Evolutionary conservation across 75 land plant species (phyloP).

Genomic region (Isoetes taiwanensis): DNA sequence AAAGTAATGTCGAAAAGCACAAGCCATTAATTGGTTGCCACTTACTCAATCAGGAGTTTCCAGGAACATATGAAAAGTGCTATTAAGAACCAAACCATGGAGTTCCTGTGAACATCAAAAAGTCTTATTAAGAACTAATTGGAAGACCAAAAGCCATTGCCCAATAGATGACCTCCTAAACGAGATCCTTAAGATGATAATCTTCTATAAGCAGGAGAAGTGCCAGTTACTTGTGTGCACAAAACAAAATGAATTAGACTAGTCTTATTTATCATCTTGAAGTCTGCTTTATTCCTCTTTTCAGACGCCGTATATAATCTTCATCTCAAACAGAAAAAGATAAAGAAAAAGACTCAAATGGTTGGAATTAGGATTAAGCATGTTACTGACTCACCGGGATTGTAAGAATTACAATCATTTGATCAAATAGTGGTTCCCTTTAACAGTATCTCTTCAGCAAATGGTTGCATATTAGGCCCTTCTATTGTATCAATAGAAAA

Average conservation of each 20-base stretch:
- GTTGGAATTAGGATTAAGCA: neutral
- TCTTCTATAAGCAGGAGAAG: neutral
- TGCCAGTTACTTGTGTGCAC: neutral
- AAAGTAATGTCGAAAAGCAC: neutral
- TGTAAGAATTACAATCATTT: constrained; percentile 77
- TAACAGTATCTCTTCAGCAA: constrained; percentile 34
- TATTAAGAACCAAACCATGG: too few species aligned
- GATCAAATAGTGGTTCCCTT: constrained; percentile 87
- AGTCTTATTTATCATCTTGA: neutral
- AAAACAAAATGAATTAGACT: neutral
- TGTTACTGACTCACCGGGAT: constrained; percentile 81
- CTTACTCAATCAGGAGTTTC: too few species aligned
- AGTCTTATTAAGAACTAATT: constrained; percentile 3
- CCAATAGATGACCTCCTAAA: neutral
- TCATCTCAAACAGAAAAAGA: too few species aligned
- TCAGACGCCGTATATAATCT: too few species aligned
- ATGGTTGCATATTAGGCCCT: constrained; percentile 2
- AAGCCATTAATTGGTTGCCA: neutral
- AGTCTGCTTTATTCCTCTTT: too few species aligned
- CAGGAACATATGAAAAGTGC: too few species aligned
- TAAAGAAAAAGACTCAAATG: neutral
- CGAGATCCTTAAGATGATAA: neutral
- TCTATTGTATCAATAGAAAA: constrained; percentile 3
- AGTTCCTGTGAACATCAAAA: too few species aligned
- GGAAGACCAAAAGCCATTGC: neutral